Conservation (phyloP, 2,329 filamentous ascomycete genomes). For the Xylariaceae sp. region DNA sequence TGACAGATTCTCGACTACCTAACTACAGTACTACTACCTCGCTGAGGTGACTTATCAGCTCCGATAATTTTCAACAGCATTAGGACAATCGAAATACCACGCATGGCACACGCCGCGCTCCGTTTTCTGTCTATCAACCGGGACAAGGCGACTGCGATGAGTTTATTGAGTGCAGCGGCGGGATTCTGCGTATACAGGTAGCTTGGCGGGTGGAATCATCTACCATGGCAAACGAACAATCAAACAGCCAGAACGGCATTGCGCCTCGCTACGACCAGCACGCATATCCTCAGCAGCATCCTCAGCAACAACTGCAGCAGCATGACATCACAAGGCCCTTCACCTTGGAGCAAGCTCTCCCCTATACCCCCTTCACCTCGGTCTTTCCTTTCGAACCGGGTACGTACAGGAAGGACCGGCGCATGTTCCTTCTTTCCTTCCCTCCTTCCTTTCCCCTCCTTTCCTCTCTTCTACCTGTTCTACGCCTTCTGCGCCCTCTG, state of each 20-base stretch:
- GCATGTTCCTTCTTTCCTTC: slow-evolving; percentile 9
- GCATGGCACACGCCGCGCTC: slow-evolving; percentile 16
- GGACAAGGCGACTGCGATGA: slow-evolving; percentile 18
- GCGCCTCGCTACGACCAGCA: slow-evolving; percentile 29
- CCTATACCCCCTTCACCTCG: slow-evolving; percentile 81
- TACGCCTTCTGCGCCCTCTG: background rate
- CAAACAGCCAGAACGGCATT: slow-evolving; percentile 32
- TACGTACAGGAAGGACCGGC: slow-evolving; percentile 41
- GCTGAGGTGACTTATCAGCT: background rate
- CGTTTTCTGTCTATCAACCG: slow-evolving; percentile 1
- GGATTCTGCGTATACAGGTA: slow-evolving; percentile 8
- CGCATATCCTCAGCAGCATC: slow-evolving; percentile 21
- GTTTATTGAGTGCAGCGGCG: slow-evolving; percentile 12
- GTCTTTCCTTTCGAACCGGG: slow-evolving; percentile 78
- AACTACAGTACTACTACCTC: background rate
- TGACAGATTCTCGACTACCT: no score
- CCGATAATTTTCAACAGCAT: background rate
- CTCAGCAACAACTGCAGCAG: no score
- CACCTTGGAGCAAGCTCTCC: slow-evolving; percentile 73
- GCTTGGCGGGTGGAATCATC: slow-evolving; percentile 16
- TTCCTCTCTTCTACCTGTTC: slow-evolving; percentile 17
- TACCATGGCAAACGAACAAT: slow-evolving; percentile 33
- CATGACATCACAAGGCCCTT: slow-evolving; percentile 47
- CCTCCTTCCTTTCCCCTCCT: slow-evolving; percentile 8
- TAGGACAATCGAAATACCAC: background rate